Conservation (phyloP, 306 rosid species). For the Heteromeles arbutifolia region DNA sequence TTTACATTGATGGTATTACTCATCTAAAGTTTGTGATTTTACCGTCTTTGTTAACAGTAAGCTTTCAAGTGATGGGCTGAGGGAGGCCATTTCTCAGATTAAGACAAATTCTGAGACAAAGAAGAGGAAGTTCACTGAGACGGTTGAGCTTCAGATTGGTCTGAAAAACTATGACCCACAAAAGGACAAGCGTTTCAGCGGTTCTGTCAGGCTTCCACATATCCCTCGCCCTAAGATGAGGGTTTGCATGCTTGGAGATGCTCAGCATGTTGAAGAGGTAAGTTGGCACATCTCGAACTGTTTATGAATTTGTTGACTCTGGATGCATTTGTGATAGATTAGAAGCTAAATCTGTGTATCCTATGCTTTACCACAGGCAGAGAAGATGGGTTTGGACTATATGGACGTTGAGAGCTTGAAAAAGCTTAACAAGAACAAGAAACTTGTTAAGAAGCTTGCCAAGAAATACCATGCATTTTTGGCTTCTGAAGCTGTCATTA, state of each 20-base stretch:
- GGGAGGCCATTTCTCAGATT: slow-evolving; percentile 40
- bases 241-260: slow-evolving; percentile 81
- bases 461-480: slow-evolving; percentile 67
- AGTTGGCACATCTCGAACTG: background rate
- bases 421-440: slow-evolving; percentile 72
- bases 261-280: slow-evolving; percentile 85
- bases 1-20: background rate
- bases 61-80: slow-evolving; percentile 39
- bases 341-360: background rate
- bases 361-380: slow-evolving; percentile 32
- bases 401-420: slow-evolving; percentile 71
- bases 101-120: slow-evolving; percentile 27
- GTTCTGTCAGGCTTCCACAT: slow-evolving; percentile 65
- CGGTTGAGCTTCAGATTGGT: slow-evolving; percentile 72
- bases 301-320: background rate
- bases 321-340: background rate
- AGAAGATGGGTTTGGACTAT: slow-evolving; percentile 56
- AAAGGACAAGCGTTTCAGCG: slow-evolving; percentile 78
- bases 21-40: background rate
- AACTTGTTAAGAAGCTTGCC: slow-evolving; percentile 60
- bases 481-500: slow-evolving; percentile 75
- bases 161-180: slow-evolving; percentile 76
- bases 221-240: slow-evolving; percentile 81
- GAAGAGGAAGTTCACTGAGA: slow-evolving; percentile 49
- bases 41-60: slow-evolving; percentile 21